These are phyloP conservation scores for Trematosphaeria pertusa DNA, from an alignment of 2,329 filamentous ascomycete species.

Conservation along the genomic window DNA sequence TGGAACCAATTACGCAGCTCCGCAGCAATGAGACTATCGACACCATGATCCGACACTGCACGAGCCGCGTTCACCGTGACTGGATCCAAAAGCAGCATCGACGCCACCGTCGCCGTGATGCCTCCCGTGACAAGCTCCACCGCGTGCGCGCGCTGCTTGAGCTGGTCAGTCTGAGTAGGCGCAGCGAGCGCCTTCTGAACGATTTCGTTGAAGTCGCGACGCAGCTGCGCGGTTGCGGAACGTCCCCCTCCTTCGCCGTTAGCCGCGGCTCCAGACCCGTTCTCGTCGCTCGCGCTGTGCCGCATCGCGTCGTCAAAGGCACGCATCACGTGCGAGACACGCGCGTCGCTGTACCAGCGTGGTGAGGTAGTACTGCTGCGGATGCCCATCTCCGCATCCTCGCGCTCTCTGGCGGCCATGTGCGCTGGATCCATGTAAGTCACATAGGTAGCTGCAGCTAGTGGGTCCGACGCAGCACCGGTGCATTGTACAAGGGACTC, in stretches of 20 bases:
- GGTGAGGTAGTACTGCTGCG: too few species aligned
- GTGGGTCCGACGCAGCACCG: too few species aligned
- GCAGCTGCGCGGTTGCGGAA: neutral
- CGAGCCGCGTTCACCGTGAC: neutral
- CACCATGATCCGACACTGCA: conserved; percentile 7
- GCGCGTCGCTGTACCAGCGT: conserved; percentile 34
- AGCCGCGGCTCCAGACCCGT: neutral
- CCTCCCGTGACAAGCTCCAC: conserved; percentile 7
- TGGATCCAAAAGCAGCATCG: conserved; percentile 7
- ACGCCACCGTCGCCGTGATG: conserved; percentile 3
- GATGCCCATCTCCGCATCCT: too few species aligned
- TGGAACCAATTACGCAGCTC: conserved; percentile 18
- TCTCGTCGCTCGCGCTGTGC: neutral
- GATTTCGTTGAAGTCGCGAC: too few species aligned
- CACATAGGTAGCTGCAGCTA: too few species aligned
- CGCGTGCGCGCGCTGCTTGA: too few species aligned
- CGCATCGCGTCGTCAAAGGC: conserved; percentile 32
- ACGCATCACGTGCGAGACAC: conserved; percentile 31
- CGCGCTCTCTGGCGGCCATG: too few species aligned
- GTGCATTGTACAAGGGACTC: too few species aligned
- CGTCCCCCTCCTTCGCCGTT: too few species aligned
- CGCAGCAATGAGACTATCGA: conserved; percentile 17
- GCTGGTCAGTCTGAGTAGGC: too few species aligned
- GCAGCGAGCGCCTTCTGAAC: too few species aligned
- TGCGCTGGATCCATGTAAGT: too few species aligned